Conservation (phyloP, 768 basidiomycete species). For the Naganishia vishniacii region DNA sequence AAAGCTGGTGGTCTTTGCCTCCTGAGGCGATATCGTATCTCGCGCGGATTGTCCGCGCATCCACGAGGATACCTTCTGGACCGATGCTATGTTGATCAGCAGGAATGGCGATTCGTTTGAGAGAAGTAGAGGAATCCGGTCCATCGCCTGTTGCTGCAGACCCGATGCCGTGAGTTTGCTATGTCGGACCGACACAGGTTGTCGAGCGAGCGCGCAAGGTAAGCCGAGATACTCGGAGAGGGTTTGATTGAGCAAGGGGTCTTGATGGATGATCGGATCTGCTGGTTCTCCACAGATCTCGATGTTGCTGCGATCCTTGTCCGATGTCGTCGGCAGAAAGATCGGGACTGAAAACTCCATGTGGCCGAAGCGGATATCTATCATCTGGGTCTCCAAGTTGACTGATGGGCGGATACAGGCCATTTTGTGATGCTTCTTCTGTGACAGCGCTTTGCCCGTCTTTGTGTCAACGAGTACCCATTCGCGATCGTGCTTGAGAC, state of each 20-base stretch:
- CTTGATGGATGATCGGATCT: slow-evolving; percentile 6
- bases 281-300: slow-evolving; percentile 26
- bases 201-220: slow-evolving; percentile 26
- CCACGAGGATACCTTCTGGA: slow-evolving; percentile 28
- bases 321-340: neutral
- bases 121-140: slow-evolving; percentile 28
- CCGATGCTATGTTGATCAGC: slow-evolving; percentile 32
- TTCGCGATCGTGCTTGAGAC: slow-evolving; percentile 35
- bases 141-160: slow-evolving; percentile 2
- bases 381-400: slow-evolving; percentile 16
- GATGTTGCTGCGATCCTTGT: slow-evolving; percentile 1
- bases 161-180: slow-evolving; percentile 26
- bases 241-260: slow-evolving; percentile 18
- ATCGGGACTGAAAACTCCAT: slow-evolving; percentile 27
- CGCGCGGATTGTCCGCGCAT: neutral
- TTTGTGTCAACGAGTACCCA: slow-evolving; percentile 32
- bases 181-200: slow-evolving; percentile 21
- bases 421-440: slow-evolving; percentile 36
- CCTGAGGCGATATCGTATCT: neutral
- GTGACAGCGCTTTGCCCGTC: slow-evolving; percentile 30
- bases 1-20: slow-evolving; percentile 27
- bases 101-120: slow-evolving; percentile 39
- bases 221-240: slow-evolving; percentile 30
- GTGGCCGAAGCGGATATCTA: slow-evolving; percentile 21
- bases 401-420: slow-evolving; percentile 31